Evolutionary conservation across 2,329 filamentous ascomycete genomes (phyloP).

Genomic region (Venturia asperata): DNA sequence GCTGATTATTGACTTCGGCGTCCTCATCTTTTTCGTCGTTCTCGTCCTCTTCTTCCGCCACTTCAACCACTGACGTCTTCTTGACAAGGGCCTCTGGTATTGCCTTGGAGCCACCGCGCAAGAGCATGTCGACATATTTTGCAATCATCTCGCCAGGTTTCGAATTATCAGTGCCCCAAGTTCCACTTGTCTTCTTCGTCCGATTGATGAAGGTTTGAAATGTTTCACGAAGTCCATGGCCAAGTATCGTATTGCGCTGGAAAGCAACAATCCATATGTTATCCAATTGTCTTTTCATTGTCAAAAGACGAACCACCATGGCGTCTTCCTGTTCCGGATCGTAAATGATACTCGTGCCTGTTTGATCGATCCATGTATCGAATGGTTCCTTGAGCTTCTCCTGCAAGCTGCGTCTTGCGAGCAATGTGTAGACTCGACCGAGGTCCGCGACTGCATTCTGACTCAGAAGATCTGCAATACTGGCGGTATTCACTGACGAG

Average conservation of each 20-base stretch:
- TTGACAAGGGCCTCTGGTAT: conserved; percentile 59
- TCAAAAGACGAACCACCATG: conserved; percentile 78
- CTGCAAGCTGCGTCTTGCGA: conserved; percentile 65
- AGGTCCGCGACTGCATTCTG: conserved; percentile 63
- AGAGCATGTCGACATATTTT: conserved; percentile 85
- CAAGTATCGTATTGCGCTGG: conserved; percentile 65
- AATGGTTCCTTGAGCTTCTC: conserved; percentile 65
- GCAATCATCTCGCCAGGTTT: conserved; percentile 99
- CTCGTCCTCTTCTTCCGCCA: conserved; percentile 49
- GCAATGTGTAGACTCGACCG: conserved; percentile 67
- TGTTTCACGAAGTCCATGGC: conserved; percentile 71
- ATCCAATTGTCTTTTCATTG: conserved; percentile 74
- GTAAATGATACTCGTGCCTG: conserved; percentile 71
- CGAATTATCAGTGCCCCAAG: conserved; percentile 75
- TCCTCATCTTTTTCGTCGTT: conserved; percentile 75
- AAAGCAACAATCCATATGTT: conserved; percentile 71
- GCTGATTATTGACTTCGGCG: conserved; percentile 79
- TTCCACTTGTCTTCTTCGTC: conserved; percentile 59
- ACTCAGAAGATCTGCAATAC: conserved; percentile 66
- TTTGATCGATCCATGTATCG: conserved; percentile 66
- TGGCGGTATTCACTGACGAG: conserved; percentile 50
- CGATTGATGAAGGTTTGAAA: conserved; percentile 93
- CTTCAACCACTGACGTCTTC: conserved; percentile 43
- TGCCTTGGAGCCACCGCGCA: conserved; percentile 80
- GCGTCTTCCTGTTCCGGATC: conserved; percentile 71